phyloP scores from a whole-genome alignment of 805 yeast species.

The Suhomyces tanzawaensis region DNA sequence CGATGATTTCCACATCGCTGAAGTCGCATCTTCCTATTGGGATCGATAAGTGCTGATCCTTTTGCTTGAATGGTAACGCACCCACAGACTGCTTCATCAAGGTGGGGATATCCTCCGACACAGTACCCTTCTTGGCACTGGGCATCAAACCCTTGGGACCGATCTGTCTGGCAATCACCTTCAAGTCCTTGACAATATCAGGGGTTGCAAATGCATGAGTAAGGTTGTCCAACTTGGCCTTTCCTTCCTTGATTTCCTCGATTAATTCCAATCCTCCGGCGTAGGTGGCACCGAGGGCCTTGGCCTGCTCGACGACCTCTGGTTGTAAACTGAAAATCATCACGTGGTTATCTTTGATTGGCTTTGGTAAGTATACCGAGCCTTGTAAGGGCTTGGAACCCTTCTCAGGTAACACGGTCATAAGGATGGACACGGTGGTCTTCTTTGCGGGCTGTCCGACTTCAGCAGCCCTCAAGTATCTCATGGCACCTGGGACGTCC shows the following conservation, averaged over 20 bases:
- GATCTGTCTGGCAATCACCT: conserved; percentile 68
- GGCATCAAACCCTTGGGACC: conserved; percentile 95
- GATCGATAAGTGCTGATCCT: conserved; percentile 54
- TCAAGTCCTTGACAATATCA: conserved; percentile 64
- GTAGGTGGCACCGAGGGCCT: conserved; percentile 57
- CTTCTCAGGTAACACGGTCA: conserved; percentile 65
- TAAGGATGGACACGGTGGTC: conserved; percentile 62
- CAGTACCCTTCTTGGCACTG: conserved; percentile 79
- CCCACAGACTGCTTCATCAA: conserved; percentile 60
- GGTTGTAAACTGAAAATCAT: conserved; percentile 65
- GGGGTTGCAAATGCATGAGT: conserved; percentile 86
- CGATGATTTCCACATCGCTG: conserved; percentile 70
- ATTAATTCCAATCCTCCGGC: conserved; percentile 73
- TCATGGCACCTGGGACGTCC: conserved; percentile 69
- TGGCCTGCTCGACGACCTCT: conserved; percentile 51
- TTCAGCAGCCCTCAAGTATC: conserved; percentile 83
- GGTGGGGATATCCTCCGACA: conserved; percentile 58
- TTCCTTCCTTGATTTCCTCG: conserved; percentile 53
- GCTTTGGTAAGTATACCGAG: conserved; percentile 66
- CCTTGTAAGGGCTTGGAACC: conserved; percentile 80
- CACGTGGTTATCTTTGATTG: conserved; percentile 62
- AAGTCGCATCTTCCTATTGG: conserved; percentile 78
- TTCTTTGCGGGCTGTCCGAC: conserved; percentile 78
- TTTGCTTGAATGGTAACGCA: conserved; percentile 76
- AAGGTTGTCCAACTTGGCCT: conserved; percentile 48